Evolutionary conservation across 139 green algal genomes (phyloP).

Genomic region (Picochlorum sp.): DNA sequence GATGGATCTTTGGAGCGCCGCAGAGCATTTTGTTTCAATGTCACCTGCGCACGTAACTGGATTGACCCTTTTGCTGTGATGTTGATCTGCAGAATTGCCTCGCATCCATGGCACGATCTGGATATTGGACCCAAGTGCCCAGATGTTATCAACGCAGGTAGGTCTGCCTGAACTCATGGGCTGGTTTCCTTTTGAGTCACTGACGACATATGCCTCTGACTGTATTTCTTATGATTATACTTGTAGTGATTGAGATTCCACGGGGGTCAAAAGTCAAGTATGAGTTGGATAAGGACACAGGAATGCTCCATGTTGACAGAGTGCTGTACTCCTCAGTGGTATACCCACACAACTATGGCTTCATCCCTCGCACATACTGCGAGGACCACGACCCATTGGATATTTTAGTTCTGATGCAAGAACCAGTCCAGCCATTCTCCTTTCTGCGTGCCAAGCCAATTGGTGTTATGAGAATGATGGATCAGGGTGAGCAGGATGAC

Average conservation of each 20-base stretch:
- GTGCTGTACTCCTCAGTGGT: slow-evolving; percentile 90
- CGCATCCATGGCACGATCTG: slow-evolving; percentile 77
- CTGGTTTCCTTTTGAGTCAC: neutral
- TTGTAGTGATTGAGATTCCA: slow-evolving; percentile 84
- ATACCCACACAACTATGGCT: slow-evolving; percentile 93
- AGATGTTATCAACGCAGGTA: slow-evolving; percentile 51
- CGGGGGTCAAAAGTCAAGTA: slow-evolving; percentile 88
- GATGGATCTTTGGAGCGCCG: neutral
- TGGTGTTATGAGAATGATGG: slow-evolving; percentile 93
- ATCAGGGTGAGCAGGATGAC: slow-evolving; percentile 82
- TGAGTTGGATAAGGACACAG: slow-evolving; percentile 85
- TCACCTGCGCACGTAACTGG: neutral
- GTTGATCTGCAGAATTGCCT: slow-evolving; percentile 24
- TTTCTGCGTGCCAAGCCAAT: slow-evolving; percentile 82
- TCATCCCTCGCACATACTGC: slow-evolving; percentile 92
- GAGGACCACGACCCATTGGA: slow-evolving; percentile 92
- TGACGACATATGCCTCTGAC: neutral
- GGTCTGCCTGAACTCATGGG: neutral
- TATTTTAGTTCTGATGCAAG: slow-evolving; percentile 88
- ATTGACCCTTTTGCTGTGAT: neutral
- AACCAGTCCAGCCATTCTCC: slow-evolving; percentile 79
- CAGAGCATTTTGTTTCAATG: neutral
- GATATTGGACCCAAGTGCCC: slow-evolving; percentile 62
- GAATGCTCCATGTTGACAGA: slow-evolving; percentile 72
- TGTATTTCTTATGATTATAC: neutral